phyloP scores from a whole-genome alignment of 2,329 filamentous ascomycete species.

The Fusarium coicis region DNA sequence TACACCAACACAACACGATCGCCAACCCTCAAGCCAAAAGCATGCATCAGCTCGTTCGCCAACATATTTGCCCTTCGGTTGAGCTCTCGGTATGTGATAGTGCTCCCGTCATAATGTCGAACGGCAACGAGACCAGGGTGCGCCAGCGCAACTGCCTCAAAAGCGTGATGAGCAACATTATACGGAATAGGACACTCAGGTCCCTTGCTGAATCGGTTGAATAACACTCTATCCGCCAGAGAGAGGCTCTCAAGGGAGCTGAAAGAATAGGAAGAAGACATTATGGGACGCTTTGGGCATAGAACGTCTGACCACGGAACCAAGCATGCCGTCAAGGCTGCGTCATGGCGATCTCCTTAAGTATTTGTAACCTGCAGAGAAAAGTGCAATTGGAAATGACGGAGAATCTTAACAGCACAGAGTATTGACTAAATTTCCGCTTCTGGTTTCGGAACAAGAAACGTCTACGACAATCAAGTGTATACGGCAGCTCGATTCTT shows the following conservation, averaged over 20 bases:
- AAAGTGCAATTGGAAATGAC: background rate
- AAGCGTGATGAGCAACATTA: constrained; percentile 29
- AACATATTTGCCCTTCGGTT: constrained; percentile 32
- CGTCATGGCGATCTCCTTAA: background rate
- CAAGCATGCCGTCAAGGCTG: background rate
- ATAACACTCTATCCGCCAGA: constrained; percentile 26
- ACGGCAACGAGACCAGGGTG: constrained; percentile 24
- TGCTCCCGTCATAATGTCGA: constrained; percentile 31
- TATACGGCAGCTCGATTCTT: background rate
- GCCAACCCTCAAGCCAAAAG: constrained; percentile 16
- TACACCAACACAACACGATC: constrained; percentile 37
- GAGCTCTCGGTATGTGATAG: constrained; percentile 32
- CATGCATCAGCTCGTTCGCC: constrained; percentile 19
- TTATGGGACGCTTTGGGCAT: background rate
- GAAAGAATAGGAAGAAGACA: constrained; percentile 24
- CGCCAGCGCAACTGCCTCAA: constrained; percentile 33
- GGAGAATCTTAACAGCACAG: background rate
- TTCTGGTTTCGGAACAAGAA: constrained; percentile 21
- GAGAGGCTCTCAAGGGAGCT: constrained; percentile 29
- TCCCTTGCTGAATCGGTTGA: constrained; percentile 32
- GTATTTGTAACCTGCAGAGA: background rate
- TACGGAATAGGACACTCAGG: constrained; percentile 15
- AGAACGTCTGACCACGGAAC: background rate
- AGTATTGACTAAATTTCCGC: constrained; percentile 2
- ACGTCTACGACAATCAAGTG: background rate